phyloP scores from a whole-genome alignment of 1,284 basidiomycete species.

The Microbotryomycetes sp. region DNA sequence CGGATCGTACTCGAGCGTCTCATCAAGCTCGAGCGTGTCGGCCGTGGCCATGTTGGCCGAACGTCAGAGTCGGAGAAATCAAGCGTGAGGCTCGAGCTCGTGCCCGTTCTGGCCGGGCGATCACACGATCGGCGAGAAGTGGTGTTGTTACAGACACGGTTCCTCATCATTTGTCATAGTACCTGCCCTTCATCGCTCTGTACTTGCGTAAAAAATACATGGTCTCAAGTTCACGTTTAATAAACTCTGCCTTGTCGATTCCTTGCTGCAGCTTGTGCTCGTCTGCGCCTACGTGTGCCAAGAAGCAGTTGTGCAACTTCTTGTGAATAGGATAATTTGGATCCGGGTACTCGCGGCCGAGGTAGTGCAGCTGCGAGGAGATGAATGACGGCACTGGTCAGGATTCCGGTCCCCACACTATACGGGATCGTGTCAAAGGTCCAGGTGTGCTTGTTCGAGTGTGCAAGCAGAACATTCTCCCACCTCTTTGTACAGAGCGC shows the following conservation, averaged over 20 bases:
- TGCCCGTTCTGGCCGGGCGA: neutral
- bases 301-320: constrained; percentile 29
- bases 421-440: neutral
- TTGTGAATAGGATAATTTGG: constrained; percentile 22
- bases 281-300: constrained; percentile 24
- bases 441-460: neutral
- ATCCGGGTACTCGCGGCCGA: constrained; percentile 32
- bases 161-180: constrained; percentile 18
- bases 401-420: neutral
- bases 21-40: neutral
- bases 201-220: constrained; percentile 31
- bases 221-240: constrained; percentile 31
- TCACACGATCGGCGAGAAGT: too few species aligned
- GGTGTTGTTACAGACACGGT: too few species aligned
- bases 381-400: too few species aligned
- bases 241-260: constrained; percentile 30
- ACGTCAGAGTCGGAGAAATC: too few species aligned
- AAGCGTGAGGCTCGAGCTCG: too few species aligned
- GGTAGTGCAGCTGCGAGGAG: constrained; percentile 14
- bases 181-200: constrained; percentile 24
- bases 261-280: constrained; percentile 13
- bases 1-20: neutral
- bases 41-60: neutral
- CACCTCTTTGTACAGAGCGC: constrained; percentile 32
- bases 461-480: neutral